Evolutionary conservation across 306 rosid genomes (phyloP), one percentile per base, ranked within the genome.

Genomic region (Inga laurina): DNA sequence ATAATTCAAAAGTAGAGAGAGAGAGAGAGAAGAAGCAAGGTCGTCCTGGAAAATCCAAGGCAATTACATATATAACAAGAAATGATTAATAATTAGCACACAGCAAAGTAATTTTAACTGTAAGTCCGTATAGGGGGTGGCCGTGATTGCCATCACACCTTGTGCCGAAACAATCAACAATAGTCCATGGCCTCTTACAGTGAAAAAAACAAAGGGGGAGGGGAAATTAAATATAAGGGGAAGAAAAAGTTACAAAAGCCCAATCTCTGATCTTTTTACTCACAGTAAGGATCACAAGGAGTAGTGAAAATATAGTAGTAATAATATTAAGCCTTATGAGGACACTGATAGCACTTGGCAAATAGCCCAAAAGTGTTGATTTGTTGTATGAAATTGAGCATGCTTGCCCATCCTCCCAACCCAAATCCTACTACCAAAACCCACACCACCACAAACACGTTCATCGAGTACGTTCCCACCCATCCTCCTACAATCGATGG

Each of bases 371-470:
- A 92, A 5, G 92, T 87, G 67, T 87, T 13, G 39, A 92, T 74
- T 84, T 92, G 92, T 21, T 57, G 84, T 24, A 92, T 80, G 85
- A 92, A 90, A 82, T 92, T 92, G 76, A 92, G 84, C 88, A 88
- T 88, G 83, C 96, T 92, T 64, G 96, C 93, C 95, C 95, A 91
- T 30, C 95, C 95, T 85, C 95, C 96, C 65, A 92, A 90, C 21
- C 96, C 96, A 85, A 92, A 92, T 81, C 96, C 96, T 84, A 92
- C 89, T 12, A 92, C 85, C 49, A 86, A 85, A n/a, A 92, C 96
- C 95, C 96, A 92, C 6, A 71, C 96, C 76, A 92, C 96, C 41
- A 92, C 96, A 51, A 92, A 90, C 37, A 70, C 77, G 90, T 91
- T 91, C 72, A 88, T 65, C 7, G 83, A 80, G 84, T 85, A 91